Evolutionary conservation across 1,139 yeast genomes (phyloP), one percentile per base, ranked within the genome.

Genomic region (Kluyveromyces sp.): DNA sequence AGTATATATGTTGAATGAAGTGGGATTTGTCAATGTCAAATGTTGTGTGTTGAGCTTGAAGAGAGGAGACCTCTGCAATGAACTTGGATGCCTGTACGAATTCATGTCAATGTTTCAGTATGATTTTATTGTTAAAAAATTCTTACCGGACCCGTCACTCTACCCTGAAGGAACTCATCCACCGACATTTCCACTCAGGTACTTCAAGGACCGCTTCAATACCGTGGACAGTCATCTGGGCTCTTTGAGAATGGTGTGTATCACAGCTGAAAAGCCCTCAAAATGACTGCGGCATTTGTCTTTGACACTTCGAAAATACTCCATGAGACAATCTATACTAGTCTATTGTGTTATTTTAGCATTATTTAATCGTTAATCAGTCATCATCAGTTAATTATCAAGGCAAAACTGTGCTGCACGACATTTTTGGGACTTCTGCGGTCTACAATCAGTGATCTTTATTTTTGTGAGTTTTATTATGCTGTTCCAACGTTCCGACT

Each of bases 71-170:
- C 41, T 57, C 6, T 43, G 49, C 12, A 52, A 52, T 13, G 54
- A 57, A 7, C 57, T 61, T 58, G 64, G 64, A 2, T 54, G 53
- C 44, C 37, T 57, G 16, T 50, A 55, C 46, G 64, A 61, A 44
- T 50, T 58, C 30, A 42, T 52, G 34, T 46, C 55, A 9, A 43
- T 57, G 32, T 46, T 50, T 39, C 45, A 48, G 28, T 56, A 51
- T 44, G 61, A 57, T 46, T 43, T 42, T 19, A 43, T 53, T 2
- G 42, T 53, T n/a, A 52, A 56, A 39, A 51, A 45, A 26, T 48
- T 47, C 36, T 41, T 49, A 18, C 46, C 49, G 7, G 53, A 51
- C 25, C 46, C 51, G 8, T 45, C 42, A 6, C 47, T 49, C 7
- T 46, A 46, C 3, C 54, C 55, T 2, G 45, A 46, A 16, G 51